Percentiles rank a stretch among this genome's conserved stretches.
phyloP scores from a whole-genome alignment of 768 basidiomycete genomes.

The Leucocoprinus leucothites region DNA sequence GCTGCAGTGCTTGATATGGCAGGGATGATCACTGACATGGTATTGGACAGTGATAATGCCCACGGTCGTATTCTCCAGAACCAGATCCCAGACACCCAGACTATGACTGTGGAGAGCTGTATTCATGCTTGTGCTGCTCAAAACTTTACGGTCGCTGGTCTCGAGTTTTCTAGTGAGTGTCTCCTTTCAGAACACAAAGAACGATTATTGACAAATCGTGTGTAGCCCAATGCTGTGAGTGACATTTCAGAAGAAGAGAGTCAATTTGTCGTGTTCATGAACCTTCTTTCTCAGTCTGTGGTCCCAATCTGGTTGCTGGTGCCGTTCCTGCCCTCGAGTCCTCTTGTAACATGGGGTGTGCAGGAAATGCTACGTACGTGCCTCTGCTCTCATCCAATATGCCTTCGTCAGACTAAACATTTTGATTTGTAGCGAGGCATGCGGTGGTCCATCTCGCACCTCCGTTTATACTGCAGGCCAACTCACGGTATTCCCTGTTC shows the following conservation, averaged over 20 bases:
- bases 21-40: not conserved
- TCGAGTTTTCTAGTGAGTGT: conserved; percentile 59
- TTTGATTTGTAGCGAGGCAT: conserved; percentile 46
- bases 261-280: not conserved
- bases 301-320: conserved; percentile 58
- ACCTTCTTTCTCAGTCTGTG: conserved; percentile 51
- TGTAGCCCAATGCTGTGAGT: conserved; percentile 45
- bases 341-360: conserved; percentile 73
- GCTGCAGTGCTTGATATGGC: not conserved
- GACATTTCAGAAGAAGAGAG: not conserved
- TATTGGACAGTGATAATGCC: conserved; percentile 47
- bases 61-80: conserved; percentile 55
- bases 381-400: not conserved
- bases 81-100: conserved; percentile 22
- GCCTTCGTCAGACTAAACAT: conserved; percentile 1
- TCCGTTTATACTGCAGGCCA: conserved; percentile 60
- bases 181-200: not conserved
- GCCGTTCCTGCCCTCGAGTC: conserved; percentile 46
- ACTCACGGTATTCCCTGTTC: conserved; percentile 57
- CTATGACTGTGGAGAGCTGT: conserved; percentile 61
- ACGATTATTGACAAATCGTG: not conserved
- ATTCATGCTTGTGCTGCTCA: conserved; percentile 50
- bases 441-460: conserved; percentile 71
- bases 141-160: conserved; percentile 65
- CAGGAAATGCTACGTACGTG: conserved; percentile 63